Conservation (phyloP, 2,329 filamentous ascomycete species). For the Ophiocordyceps australis region DNA sequence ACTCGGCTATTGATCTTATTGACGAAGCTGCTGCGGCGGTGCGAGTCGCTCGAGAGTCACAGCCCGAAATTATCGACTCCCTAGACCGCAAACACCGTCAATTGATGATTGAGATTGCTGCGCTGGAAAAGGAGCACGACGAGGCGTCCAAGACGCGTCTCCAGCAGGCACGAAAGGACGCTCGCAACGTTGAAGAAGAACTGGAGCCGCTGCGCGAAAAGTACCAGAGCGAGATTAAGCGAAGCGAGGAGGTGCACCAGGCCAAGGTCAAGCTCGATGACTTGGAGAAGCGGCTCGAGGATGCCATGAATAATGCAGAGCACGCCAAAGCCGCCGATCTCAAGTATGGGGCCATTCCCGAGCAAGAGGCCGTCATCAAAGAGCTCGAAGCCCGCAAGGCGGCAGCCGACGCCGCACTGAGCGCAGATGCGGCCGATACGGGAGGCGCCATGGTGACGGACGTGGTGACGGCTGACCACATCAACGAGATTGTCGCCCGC, state of each 20-base stretch:
- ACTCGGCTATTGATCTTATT: conserved; percentile 91
- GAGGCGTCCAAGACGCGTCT: conserved; percentile 78
- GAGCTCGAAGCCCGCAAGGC: conserved; percentile 66
- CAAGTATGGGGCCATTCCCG: conserved; percentile 93
- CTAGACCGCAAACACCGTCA: conserved; percentile 81
- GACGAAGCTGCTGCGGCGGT: conserved; percentile 97
- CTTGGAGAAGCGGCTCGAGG: conserved; percentile 79
- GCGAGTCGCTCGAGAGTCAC: conserved; percentile 83
- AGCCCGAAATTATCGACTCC: conserved; percentile 89
- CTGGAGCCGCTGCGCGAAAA: conserved; percentile 82
- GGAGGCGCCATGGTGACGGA: conserved; percentile 72
- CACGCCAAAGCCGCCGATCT: conserved; percentile 80
- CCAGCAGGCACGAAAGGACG: conserved; percentile 69
- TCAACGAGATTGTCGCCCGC: conserved; percentile 93
- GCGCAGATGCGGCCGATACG: conserved; percentile 32
- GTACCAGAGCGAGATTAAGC: conserved; percentile 83
- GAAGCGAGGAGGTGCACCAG: conserved; percentile 82
- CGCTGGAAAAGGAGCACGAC: conserved; percentile 83
- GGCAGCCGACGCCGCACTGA: conserved; percentile 56
- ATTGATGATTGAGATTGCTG: conserved; percentile 93
- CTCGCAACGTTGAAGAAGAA: conserved; percentile 88
- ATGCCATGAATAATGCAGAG: conserved; percentile 77
- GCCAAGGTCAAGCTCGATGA: conserved; percentile 89
- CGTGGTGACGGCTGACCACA: conserved; percentile 88
- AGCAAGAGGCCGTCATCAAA: conserved; percentile 67